Conservation (phyloP, 2,329 filamentous ascomycete species). For the Penicillium sp. region DNA sequence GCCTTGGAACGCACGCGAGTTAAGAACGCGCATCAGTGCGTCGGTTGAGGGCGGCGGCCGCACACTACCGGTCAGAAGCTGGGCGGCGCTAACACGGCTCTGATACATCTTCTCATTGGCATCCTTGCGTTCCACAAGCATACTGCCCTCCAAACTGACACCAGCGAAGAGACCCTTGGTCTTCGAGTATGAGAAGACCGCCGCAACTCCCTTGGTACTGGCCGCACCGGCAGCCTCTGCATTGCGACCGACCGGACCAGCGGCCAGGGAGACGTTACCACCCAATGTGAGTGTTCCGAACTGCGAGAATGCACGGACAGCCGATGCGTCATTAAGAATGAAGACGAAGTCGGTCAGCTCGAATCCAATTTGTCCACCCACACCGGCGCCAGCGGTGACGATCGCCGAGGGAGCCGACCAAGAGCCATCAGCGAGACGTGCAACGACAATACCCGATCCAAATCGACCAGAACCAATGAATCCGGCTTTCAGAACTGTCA, state of each 20-base stretch:
- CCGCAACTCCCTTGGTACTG: slow-evolving; percentile 83
- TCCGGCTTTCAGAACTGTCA: slow-evolving; percentile 55
- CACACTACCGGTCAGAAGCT: slow-evolving; percentile 79
- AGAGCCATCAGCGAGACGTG: slow-evolving; percentile 52
- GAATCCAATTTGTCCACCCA: slow-evolving; percentile 56
- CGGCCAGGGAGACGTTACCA: slow-evolving; percentile 94
- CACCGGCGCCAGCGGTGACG: slow-evolving; percentile 53
- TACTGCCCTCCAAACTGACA: slow-evolving; percentile 89
- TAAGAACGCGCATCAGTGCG: slow-evolving; percentile 81
- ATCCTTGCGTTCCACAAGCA: slow-evolving; percentile 90
- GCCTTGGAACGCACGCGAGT: slow-evolving; percentile 81
- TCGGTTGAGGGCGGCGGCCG: slow-evolving; percentile 79
- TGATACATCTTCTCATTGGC: slow-evolving; percentile 97
- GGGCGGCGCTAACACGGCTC: slow-evolving; percentile 74
- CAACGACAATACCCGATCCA: slow-evolving; percentile 55
- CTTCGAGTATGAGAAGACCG: slow-evolving; percentile 96
- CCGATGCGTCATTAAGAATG: slow-evolving; percentile 88
- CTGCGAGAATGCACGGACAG: slow-evolving; percentile 93
- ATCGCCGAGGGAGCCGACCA: slow-evolving; percentile 57
- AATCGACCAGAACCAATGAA: slow-evolving; percentile 56
- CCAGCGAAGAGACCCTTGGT: slow-evolving; percentile 97
- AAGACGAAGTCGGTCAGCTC: slow-evolving; percentile 78
- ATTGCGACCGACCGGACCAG: slow-evolving; percentile 90
- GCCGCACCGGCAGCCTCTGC: slow-evolving; percentile 95
- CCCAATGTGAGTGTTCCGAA: slow-evolving; percentile 88